A percentile compares a stretch with the other conserved stretches of the same genome.
These are phyloP conservation scores for Amanita subjunquillea DNA, from an alignment of 768 basidiomycete species.

Conservation along the genomic window DNA sequence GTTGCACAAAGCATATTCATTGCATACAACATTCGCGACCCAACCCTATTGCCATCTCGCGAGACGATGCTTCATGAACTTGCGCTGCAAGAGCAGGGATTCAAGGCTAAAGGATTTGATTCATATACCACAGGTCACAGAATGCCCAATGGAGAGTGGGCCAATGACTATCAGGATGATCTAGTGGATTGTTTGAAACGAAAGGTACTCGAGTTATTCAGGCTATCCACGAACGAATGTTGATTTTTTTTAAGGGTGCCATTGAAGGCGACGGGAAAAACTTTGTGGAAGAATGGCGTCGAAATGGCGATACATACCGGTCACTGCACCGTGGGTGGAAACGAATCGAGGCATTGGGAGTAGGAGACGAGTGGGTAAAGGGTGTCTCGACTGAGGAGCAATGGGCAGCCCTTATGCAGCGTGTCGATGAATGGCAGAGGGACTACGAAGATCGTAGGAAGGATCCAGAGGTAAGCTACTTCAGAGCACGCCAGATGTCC, in stretches of 20 bases:
- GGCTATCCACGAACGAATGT: neutral
- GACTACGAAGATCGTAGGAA: conserved; percentile 31
- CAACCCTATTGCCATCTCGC: conserved; percentile 28
- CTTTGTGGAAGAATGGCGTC: conserved; percentile 42
- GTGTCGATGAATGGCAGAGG: conserved; percentile 37
- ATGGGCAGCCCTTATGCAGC: conserved; percentile 38
- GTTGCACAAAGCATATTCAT: conserved; percentile 21
- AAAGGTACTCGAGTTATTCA: neutral
- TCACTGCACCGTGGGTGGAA: conserved; percentile 33
- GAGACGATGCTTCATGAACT: conserved; percentile 29
- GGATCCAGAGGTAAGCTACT: too few relatives aligned
- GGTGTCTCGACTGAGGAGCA: conserved; percentile 27
- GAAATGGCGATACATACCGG: conserved; percentile 20
- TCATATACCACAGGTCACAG: conserved; percentile 41
- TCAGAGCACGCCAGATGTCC: too few relatives aligned
- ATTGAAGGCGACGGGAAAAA: conserved; percentile 31
- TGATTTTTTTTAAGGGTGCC: conserved; percentile 16
- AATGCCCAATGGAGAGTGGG: conserved; percentile 22
- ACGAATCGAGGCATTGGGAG: conserved; percentile 30
- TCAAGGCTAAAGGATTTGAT: conserved; percentile 32
- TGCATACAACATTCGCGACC: conserved; percentile 32
- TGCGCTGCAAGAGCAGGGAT: conserved; percentile 25
- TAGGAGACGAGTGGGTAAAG: conserved; percentile 30
- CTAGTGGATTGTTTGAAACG: conserved; percentile 19
- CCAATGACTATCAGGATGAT: conserved; percentile 32